Evolutionary conservation across 495 filamentous ascomycete species (phyloP).

Genomic region (Peziza echinospora): DNA sequence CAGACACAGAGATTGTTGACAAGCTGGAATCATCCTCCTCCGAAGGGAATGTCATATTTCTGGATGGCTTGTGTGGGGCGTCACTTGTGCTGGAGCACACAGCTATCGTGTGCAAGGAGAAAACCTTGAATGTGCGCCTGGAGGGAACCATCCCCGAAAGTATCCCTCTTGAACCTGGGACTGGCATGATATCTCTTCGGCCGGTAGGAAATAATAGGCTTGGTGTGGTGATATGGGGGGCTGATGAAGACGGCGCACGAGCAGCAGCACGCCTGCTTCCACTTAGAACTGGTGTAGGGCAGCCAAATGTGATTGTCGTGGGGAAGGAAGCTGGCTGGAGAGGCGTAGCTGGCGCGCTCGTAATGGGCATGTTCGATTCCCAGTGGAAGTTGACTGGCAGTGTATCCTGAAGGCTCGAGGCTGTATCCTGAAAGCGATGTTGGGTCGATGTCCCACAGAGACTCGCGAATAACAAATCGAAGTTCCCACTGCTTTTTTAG

Average conservation of each 20-base stretch:
- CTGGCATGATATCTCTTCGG: slow-evolving; percentile 29
- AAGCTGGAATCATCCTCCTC: slow-evolving; percentile 1
- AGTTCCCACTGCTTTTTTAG: no score
- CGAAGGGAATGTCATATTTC: slow-evolving; percentile 21
- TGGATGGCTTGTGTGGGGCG: slow-evolving; percentile 11
- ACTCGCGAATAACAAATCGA: no score
- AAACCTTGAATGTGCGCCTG: slow-evolving; percentile 13
- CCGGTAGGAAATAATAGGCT: slow-evolving; percentile 26
- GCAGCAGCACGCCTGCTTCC: slow-evolving; percentile 35
- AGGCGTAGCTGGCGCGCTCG: slow-evolving; percentile 31
- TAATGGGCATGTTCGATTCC: slow-evolving; percentile 34
- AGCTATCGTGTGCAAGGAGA: neutral
- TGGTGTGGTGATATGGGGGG: slow-evolving; percentile 36
- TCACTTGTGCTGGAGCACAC: neutral
- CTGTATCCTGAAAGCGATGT: no score
- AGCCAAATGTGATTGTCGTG: slow-evolving; percentile 34
- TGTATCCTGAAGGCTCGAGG: no score
- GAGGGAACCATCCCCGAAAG: slow-evolving; percentile 4
- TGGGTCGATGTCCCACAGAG: no score
- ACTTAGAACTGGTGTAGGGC: slow-evolving; percentile 35
- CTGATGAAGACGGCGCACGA: slow-evolving; percentile 25
- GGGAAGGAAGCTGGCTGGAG: slow-evolving; percentile 26
- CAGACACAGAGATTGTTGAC: slow-evolving; percentile 28
- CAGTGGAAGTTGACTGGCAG: slow-evolving; percentile 28
- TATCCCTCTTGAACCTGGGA: slow-evolving; percentile 19